Base-by-base conservation (phyloP, 176 grass and related monocot species). In the Secale cereale region DNA sequence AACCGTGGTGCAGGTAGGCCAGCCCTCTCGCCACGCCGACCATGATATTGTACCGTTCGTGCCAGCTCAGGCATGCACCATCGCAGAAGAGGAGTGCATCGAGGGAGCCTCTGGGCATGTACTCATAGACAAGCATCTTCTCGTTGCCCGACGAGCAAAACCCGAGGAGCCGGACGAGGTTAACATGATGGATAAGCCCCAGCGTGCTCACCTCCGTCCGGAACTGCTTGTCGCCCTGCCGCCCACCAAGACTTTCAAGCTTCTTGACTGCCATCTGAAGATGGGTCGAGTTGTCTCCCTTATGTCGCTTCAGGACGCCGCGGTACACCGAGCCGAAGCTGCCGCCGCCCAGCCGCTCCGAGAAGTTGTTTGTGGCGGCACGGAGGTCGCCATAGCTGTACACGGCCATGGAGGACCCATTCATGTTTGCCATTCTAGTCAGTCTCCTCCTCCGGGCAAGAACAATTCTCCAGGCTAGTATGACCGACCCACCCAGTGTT, bases 101-200 rank as follows among this genome's bases (percentile, higher is more conserved):
- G 8, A 79, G 76, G 0, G 85, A 82, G 45, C 85, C 78, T 32
- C 81, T 81, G 23, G 70, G 43, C 85, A 87, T 87, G 85, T 87
- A 81, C 78, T 87, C 85, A 41, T 87, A 81, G 1, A 87, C 85
- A 8, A 87, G 85, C 43, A 87, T 15, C 71, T 70, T 88, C 11
- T 85, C 23, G 10, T 52, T 10, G 3, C 12, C 26, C 2, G 84
- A 32, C 0, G 76, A 86, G 84, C 84, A 72, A 37, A 86, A 84
- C 0, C 70, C 82, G 8, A 84, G 16, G 37, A 83, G 81, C 6
- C 37, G 70, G 27, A 83, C 82, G 29, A 84, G 82, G 82, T 73
- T 82, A 16, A 82, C 67, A 52, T 82, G 81, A 25, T 73, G 67
- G 81, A 82, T 82, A 16, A 13, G 35, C 14, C 68, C 67, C 50